Base-by-base conservation (phyloP, 1,284 basidiomycete genomes). In the Leccinum fuscescens region DNA sequence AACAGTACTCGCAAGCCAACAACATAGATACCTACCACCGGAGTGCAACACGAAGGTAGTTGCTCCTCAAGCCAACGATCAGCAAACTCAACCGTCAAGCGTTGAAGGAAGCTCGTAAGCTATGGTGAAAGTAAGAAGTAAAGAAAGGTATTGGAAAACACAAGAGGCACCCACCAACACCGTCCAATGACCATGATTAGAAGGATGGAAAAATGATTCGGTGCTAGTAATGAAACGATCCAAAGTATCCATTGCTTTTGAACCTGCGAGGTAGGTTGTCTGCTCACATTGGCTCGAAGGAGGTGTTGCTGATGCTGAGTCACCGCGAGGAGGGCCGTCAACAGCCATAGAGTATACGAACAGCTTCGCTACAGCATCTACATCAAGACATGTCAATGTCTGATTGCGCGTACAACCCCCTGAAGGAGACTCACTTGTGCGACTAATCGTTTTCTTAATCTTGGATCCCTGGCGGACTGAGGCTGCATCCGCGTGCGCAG, bases 121-220 rank as follows among this genome's bases (percentile, higher is more conserved):
- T 72, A 52, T 33, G 48, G 14, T 31, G 15, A 57, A 54, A 51
- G 49, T 72, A 9, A 70, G 65, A 55, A 51, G 49, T 72, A 11
- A 69, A 64, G 6, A 50, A 1, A 29, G 24, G 44, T 53, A 14
- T 14, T 20, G 7, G 17, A 37, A 55, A 57, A 15, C 14, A 56
- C 14, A 35, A 2, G 20, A 51, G 7, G 14, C 15, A 62, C 64
- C 61, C 54, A 76, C 88, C 66, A 77, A 88, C 84, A 79, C 90
- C 82, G 89, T 86, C 88, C 90, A 92, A 55, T 80, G 76, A 1
- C 91, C 91, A 56, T 82, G 84, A 70, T 90, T 92, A 2, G 92
- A 91, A 4, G 93, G 93, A 73, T 97, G 94, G 74, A 96, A 97
- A 78, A 90, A 96, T 0, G 88, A 90, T 73, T 99, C 97, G 6